Base-by-base conservation (phyloP, 2,329 filamentous ascomycete species). In the Didymella sp. region DNA sequence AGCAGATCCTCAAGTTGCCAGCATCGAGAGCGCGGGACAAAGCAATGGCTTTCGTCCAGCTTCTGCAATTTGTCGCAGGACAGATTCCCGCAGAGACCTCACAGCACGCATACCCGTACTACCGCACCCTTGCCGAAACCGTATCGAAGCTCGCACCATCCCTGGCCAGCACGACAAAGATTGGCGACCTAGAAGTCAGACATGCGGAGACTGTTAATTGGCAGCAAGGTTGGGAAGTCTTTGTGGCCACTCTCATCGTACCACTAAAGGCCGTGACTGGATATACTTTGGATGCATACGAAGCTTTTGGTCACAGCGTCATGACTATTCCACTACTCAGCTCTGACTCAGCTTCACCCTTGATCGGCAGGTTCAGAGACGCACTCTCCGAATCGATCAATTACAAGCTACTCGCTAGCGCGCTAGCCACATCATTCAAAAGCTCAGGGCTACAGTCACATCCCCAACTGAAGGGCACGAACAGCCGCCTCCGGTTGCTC, bases 401-500 rank as follows among this genome's bases (percentile, higher is more conserved):
- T 62, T 83, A 83, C 62, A 82, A 82, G 57, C 67, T 82, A 64
- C 59, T 77, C 70, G 63, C 70, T 44, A 64, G 66, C 48, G 67
- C 74, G 6, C 40, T 77, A 27, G 68, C 73, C 7, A 71, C 67
- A 7, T 57, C 70, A 2, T 59, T 77, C 43, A 73, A 65, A 42
- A 57, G 43, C 2, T 64, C 61, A 5, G 68, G 72, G 17, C 59
- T 72, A 15, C 62, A 67, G n/a, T 58, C 61, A 15, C 74, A 58
- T 40, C 59, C 51, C 51, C 63, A 63, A 38, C 47, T 76, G 27
- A 69, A 73, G 22, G 74, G 77, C 57, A 69, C 71, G 9, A 73
- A 78, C 38, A 74, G 73, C 56, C 80, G 82, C 15, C 70, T 87
- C 17, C 87, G 85, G 78, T 75, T 89, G 8, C 76, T 89, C 38